These are phyloP conservation scores for Poteriospumella lacustris DNA, from an alignment of 108 stramenopile species.

Conservation along the genomic window DNA sequence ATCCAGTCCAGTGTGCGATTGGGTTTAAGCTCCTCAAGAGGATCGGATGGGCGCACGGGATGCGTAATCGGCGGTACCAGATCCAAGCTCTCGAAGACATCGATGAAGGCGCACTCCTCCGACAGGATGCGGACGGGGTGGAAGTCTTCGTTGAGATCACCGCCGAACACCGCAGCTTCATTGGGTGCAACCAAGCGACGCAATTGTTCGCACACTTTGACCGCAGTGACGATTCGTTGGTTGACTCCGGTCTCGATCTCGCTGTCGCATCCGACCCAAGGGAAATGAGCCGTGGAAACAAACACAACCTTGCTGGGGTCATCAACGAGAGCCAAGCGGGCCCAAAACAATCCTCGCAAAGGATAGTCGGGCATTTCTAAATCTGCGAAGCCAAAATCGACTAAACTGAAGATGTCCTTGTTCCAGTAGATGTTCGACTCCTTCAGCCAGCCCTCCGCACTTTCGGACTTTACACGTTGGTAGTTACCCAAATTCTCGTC, in stretches of 20 bases:
- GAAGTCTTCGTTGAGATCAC: slow-evolving; percentile 26
- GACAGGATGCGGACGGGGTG: slow-evolving; percentile 15
- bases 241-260: slow-evolving; percentile 21
- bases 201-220: slow-evolving; percentile 15
- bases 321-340: not conserved
- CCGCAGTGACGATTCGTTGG: slow-evolving; percentile 1
- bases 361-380: slow-evolving; percentile 28
- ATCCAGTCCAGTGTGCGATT: slow-evolving; percentile 27
- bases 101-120: not conserved
- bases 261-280: not conserved
- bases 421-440: slow-evolving; percentile 26
- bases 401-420: not conserved
- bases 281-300: slow-evolving; percentile 21
- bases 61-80: slow-evolving; percentile 23
- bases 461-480: not conserved
- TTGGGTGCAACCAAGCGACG: not conserved
- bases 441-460: not conserved
- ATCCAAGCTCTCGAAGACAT: slow-evolving; percentile 22
- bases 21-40: not conserved
- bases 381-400: not conserved
- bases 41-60: slow-evolving; percentile 13
- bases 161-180: slow-evolving; percentile 13
- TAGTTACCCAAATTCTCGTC: not conserved
- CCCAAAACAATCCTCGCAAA: slow-evolving; percentile 22
- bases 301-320: not conserved